These are phyloP conservation scores for Salix dunnii DNA, from an alignment of 345 rosid genomes.

Conservation along the genomic window DNA sequence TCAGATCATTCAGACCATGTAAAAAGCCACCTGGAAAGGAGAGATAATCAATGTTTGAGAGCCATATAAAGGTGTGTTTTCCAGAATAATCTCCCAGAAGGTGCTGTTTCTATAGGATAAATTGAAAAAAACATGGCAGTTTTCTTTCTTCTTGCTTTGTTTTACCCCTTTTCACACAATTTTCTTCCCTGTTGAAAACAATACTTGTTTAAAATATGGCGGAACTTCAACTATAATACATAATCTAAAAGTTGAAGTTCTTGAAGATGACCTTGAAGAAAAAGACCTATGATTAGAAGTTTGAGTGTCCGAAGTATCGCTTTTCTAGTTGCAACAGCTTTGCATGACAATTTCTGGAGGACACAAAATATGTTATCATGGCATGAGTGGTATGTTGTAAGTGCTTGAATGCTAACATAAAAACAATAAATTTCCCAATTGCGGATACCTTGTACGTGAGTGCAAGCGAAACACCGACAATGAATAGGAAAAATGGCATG, in stretches of 20 bases:
- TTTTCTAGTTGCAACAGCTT: slow-evolving; percentile 59
- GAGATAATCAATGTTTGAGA: slow-evolving; percentile 15
- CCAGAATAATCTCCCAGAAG: background rate
- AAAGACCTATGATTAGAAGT: slow-evolving; percentile 58
- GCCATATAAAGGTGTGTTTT: background rate
- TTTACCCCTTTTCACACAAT: background rate
- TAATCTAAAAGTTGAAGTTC: background rate
- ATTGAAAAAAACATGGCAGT: background rate
- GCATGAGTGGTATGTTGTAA: background rate
- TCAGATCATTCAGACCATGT: slow-evolving; percentile 59
- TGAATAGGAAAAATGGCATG: slow-evolving; percentile 90
- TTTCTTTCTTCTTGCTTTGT: background rate
- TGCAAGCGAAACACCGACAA: slow-evolving; percentile 78
- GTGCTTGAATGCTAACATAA: background rate
- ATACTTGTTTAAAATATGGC: background rate
- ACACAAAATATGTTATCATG: background rate
- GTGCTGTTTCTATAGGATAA: background rate
- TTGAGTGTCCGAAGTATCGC: slow-evolving; percentile 54
- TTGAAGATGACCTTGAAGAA: slow-evolving; percentile 65
- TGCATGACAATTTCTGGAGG: slow-evolving; percentile 50
- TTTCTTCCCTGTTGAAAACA: background rate
- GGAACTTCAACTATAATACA: background rate
- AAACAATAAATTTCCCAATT: slow-evolving; percentile 2
- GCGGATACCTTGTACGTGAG: slow-evolving; percentile 67
- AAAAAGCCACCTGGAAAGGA: slow-evolving; percentile 64